Percentiles rank a stretch among this genome's conserved stretches.
Evolutionary conservation across 139 green algal genomes (phyloP).

Genomic region (Tetradesmus obliquus): DNA sequence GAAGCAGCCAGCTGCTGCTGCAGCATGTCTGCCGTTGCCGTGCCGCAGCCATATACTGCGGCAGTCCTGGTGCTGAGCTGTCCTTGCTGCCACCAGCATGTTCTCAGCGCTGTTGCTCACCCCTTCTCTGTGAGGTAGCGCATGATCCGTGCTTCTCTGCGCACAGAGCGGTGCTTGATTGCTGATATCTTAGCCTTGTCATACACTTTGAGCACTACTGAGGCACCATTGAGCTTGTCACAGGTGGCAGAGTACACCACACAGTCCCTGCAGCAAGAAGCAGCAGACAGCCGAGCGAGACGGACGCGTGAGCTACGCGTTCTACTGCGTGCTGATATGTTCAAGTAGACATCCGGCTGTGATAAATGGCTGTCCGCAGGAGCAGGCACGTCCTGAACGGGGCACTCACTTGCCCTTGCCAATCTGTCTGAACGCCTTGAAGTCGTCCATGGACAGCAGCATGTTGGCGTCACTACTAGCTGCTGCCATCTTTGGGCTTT

Average conservation of each 20-base stretch:
- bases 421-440: constrained; percentile 60
- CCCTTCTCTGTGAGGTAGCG: constrained; percentile 65
- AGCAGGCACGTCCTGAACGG: not conserved
- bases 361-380: not conserved
- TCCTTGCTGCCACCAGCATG: not conserved
- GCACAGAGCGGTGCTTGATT: constrained; percentile 73
- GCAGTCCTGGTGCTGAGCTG: not conserved
- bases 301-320: not conserved
- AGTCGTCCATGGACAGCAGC: constrained; percentile 57
- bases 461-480: not conserved
- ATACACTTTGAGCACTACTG: constrained; percentile 49
- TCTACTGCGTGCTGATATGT: not conserved
- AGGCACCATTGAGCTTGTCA: constrained; percentile 48
- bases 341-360: not conserved
- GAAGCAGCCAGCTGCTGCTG: not conserved
- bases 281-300: not conserved
- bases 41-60: not conserved
- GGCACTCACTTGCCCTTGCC: constrained; percentile 70
- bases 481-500: not conserved
- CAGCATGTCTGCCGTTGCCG: not conserved
- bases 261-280: constrained; percentile 50
- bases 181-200: constrained; percentile 38
- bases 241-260: constrained; percentile 67
- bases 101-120: constrained; percentile 23
- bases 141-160: constrained; percentile 81